Evolutionary conservation across 2,329 filamentous ascomycete genomes (phyloP).

Genomic region (Metarhizium anisopliae): DNA sequence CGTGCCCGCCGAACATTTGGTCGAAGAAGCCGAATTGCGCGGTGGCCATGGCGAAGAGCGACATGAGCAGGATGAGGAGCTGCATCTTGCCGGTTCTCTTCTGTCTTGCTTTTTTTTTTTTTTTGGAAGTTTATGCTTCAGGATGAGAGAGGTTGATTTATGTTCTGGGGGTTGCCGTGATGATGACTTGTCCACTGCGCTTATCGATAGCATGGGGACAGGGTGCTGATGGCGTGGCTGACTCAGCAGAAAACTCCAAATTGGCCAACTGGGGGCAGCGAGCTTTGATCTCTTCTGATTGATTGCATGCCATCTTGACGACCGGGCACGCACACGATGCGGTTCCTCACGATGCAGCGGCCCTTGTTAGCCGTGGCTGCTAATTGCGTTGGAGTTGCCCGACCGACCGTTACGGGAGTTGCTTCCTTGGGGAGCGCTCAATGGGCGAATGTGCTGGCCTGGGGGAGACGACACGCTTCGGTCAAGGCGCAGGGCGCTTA

Average conservation of each 20-base stretch:
- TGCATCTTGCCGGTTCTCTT: constrained; percentile 19
- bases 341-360: constrained; percentile 37
- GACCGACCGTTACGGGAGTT: not conserved
- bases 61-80: constrained; percentile 36
- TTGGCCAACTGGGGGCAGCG: not conserved
- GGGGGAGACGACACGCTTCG: constrained; percentile 45
- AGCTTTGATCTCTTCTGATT: not conserved
- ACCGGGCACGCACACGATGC: constrained; percentile 25
- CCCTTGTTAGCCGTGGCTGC: constrained; percentile 32
- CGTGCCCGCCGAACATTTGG: constrained; percentile 75
- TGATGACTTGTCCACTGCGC: constrained; percentile 10
- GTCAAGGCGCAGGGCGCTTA: constrained; percentile 60
- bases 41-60: constrained; percentile 51
- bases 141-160: not conserved
- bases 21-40: constrained; percentile 96
- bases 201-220: constrained; percentile 12
- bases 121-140: not conserved
- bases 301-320: not conserved
- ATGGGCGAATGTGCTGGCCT: constrained; percentile 31
- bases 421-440: constrained; percentile 11
- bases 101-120: not conserved
- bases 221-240: not conserved
- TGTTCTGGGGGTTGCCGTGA: not conserved
- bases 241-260: constrained; percentile 6
- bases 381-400: not conserved